Evolutionary conservation across 1,139 yeast genomes (phyloP).

Genomic region (Saccharomyces hybrid): DNA sequence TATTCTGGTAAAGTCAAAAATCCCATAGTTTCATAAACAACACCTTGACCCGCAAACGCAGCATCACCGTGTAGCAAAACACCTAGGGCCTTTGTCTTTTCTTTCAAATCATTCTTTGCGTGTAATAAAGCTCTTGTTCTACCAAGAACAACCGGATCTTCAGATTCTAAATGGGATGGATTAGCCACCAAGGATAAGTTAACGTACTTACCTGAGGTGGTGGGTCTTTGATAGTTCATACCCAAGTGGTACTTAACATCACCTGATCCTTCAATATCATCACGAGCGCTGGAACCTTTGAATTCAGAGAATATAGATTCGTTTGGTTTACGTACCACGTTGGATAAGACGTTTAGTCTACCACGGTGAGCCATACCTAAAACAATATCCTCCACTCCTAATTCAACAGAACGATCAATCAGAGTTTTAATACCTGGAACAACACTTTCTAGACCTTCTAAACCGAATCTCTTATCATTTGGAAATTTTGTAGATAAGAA

Average conservation of each 20-base stretch:
- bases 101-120: conserved; percentile 78
- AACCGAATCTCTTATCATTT: conserved; percentile 95
- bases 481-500: conserved; percentile 94
- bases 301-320: conserved; percentile 96
- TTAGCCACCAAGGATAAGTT: conserved; percentile 93
- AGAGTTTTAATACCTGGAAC: conserved; percentile 96
- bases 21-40: conserved; percentile 96
- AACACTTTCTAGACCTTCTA: conserved; percentile 95
- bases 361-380: conserved; percentile 99
- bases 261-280: conserved; percentile 85
- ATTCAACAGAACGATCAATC: conserved; percentile 87
- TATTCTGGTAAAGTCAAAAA: conserved; percentile 87
- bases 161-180: conserved; percentile 98
- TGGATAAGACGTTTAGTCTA: conserved; percentile 92
- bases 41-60: conserved; percentile 98
- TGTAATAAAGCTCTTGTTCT: conserved; percentile 95
- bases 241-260: conserved; percentile 99
- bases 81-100: conserved; percentile 79
- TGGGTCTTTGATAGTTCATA: conserved; percentile 98
- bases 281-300: conserved; percentile 77
- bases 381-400: conserved; percentile 90
- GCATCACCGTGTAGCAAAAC: conserved; percentile 97
- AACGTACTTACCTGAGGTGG: conserved; percentile 95
- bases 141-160: conserved; percentile 97
- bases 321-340: conserved; percentile 96